Percentiles rank a stretch among this genome's conserved stretches.
Conservation (phyloP, 2,329 filamentous ascomycete species). For the Penicillium sp. region DNA sequence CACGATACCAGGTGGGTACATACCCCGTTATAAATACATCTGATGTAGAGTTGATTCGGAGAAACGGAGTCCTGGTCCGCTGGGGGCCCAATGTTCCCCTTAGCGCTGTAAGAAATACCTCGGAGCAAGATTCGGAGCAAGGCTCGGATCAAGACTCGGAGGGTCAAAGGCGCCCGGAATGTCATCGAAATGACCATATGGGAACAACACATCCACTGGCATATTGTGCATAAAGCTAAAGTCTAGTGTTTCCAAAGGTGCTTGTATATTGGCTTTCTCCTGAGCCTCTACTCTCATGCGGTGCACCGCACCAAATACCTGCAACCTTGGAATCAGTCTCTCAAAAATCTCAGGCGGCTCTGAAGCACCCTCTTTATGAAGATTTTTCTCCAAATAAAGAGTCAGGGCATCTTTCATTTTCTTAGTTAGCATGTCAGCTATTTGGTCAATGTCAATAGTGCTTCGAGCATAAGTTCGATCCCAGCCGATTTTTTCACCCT, state of each 20-base stretch:
- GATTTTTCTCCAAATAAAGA: neutral
- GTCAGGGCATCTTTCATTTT: constrained; percentile 20
- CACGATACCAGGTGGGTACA: too few relatives aligned
- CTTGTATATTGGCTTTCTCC: constrained; percentile 1
- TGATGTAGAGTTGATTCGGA: neutral
- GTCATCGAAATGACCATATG: constrained; percentile 6
- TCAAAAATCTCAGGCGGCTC: constrained; percentile 14
- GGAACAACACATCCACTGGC: constrained; percentile 13
- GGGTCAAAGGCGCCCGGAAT: neutral
- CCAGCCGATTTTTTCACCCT: constrained; percentile 21
- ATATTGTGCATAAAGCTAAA: constrained; percentile 11
- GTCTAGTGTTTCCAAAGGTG: neutral
- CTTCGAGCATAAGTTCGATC: constrained; percentile 23
- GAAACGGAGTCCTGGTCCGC: neutral
- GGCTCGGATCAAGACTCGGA: neutral
- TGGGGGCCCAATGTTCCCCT: neutral
- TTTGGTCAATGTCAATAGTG: constrained; percentile 21
- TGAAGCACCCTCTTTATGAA: neutral
- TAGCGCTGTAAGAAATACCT: neutral
- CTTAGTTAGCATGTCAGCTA: constrained; percentile 12
- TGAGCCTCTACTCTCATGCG: constrained; percentile 9
- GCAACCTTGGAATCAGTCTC: constrained; percentile 3
- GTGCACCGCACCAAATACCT: constrained; percentile 14
- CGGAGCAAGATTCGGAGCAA: neutral
- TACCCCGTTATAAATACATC: too few relatives aligned